A percentile compares a stretch with the other conserved stretches of the same genome.
Evolutionary conservation across 2,329 filamentous ascomycete genomes (phyloP).

Genomic region (Claviceps sp.): DNA sequence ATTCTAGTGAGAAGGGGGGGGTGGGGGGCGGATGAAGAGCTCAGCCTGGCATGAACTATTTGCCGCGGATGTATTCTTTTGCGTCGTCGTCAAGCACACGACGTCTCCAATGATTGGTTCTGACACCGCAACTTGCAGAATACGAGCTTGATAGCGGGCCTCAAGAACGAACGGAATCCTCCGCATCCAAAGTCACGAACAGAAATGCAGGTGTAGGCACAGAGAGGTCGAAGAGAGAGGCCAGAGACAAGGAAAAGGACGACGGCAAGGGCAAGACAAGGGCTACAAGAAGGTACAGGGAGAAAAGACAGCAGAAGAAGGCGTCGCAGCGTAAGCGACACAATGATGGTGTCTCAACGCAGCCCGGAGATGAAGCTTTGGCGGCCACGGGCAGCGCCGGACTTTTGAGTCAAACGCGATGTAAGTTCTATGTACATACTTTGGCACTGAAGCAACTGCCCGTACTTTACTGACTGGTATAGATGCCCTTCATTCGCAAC

Average conservation of each 20-base stretch:
- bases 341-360: neutral
- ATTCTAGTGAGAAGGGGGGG: neutral
- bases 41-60: neutral
- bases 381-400: neutral
- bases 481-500: neutral
- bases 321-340: conserved; percentile 1
- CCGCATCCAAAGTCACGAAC: conserved; percentile 1
- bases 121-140: neutral
- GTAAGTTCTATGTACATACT: neutral
- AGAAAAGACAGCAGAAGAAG: neutral
- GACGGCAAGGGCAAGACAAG: neutral
- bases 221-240: neutral
- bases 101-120: neutral
- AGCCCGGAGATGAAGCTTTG: neutral
- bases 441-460: neutral
- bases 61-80: neutral
- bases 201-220: neutral
- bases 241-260: neutral
- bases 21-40: neutral
- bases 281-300: neutral
- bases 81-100: neutral
- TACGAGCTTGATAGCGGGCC: conserved; percentile 1
- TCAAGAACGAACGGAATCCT: neutral
- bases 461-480: neutral
- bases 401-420: neutral